Evolutionary conservation across 1,284 basidiomycete genomes (phyloP), one percentile per base, ranked within the genome.

Genomic region (Golubevia sp.): DNA sequence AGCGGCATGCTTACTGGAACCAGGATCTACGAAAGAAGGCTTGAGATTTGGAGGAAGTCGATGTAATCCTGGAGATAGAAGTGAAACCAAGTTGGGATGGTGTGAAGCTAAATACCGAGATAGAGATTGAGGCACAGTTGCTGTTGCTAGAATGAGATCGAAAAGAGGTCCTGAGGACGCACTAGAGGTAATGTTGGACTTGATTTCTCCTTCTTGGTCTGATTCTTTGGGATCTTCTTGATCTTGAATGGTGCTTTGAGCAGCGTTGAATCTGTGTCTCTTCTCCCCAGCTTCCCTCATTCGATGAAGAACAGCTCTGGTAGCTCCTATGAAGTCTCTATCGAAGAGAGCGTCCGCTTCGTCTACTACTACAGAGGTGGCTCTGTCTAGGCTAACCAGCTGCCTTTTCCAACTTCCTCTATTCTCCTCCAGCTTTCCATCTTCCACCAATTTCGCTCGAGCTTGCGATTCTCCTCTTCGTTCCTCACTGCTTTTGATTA

Each of bases 311-410:
- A 64, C 49, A 18, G 30, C 25, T 15, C 44, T 27, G 8, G 66
- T 68, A 4, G 48, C 49, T 2, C 61, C 23, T 27, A 51, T 49
- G 30, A 57, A 55, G 44, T 62, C 63, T 88, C 63, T 67, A 91
- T 92, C 92, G 61, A 94, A 90, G n/a, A 94, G 85, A 30, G 94
- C 89, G 77, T 96, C 93, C 0, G 93, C 92, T 79, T 96, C 93
- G 69, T 95, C 93, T 2, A 94, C 86, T 0, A 94, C 87, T 4
- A 95, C 88, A 91, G 92, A 94, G 74, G 94, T 91, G 0, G 94
- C 85, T 53, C 88, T 87, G 57, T 86, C 86, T 23, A 92, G 83
- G 0, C 88, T 63, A 8, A 83, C 62, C 30, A 64, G 24, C 1
- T 64, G 38, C 44, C 44, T 66, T 49, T 59, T 64, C 68, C 52